Conservation (phyloP, 1,139 yeast genomes). For the Protomyces inundatus region DNA sequence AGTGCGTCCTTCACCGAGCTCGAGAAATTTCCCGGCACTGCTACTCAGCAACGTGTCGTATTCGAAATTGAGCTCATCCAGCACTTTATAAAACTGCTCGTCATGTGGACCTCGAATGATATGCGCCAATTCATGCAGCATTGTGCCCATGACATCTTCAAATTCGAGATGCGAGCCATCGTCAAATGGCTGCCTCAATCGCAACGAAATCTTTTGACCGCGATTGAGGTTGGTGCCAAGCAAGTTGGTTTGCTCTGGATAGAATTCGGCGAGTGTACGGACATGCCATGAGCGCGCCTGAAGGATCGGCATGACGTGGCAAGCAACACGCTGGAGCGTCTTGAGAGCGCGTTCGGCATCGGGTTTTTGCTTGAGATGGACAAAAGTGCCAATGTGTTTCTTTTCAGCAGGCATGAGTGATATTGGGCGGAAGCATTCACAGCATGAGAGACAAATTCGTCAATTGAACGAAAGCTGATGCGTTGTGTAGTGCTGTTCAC, state of each 20-base stretch:
- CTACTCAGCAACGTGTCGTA: conserved; percentile 52
- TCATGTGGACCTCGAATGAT: conserved; percentile 78
- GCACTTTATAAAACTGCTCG: conserved; percentile 56
- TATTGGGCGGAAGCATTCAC: too few relatives aligned
- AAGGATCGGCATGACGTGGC: conserved; percentile 56
- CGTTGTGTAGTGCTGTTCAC: too few relatives aligned
- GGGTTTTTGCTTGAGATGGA: conserved; percentile 11
- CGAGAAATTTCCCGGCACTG: conserved; percentile 44
- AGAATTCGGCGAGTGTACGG: conserved; percentile 71
- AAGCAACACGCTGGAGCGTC: conserved; percentile 14
- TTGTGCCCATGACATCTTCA: conserved; percentile 68
- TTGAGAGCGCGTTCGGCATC: conserved; percentile 3
- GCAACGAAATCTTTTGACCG: conserved; percentile 69
- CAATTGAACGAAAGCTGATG: too few relatives aligned
- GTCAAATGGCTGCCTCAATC: conserved; percentile 55
- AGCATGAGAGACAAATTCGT: too few relatives aligned
- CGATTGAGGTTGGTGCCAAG: conserved; percentile 80
- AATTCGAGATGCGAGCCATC: conserved; percentile 61
- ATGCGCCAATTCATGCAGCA: conserved; percentile 85
- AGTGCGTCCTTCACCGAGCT: conserved; percentile 50
- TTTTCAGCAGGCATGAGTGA: not conserved
- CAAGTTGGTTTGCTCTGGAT: conserved; percentile 61
- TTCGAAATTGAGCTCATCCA: conserved; percentile 58
- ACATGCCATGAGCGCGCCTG: conserved; percentile 61
- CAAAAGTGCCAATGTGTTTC: conserved; percentile 1